Conservation (phyloP, 257 asterid genomes). For the Przewalskia tangutica region DNA sequence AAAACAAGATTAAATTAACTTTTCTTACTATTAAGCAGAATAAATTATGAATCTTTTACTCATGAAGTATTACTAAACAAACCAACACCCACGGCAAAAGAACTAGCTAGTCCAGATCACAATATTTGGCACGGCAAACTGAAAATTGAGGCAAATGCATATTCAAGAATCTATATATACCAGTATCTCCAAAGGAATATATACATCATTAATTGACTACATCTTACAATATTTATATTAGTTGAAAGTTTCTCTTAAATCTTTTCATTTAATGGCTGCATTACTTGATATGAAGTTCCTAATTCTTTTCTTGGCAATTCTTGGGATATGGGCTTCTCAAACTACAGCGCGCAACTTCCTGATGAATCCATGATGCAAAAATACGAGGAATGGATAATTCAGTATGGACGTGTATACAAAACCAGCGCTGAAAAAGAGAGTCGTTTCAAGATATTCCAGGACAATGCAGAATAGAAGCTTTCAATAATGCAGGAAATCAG, state of each 20-base stretch:
- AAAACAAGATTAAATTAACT: too few species aligned
- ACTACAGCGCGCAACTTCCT: not conserved
- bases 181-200: not conserved
- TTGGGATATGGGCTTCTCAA: slow-evolving; percentile 10
- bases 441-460: slow-evolving; percentile 13
- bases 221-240: not conserved
- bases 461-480: slow-evolving; percentile 8
- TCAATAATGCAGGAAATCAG: slow-evolving; percentile 6
- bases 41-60: not conserved
- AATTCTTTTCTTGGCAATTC: not conserved
- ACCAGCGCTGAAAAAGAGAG: slow-evolving; percentile 7
- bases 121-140: not conserved
- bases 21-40: too few species aligned
- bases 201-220: not conserved
- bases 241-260: not conserved
- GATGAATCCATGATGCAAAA: not conserved
- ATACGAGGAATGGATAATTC: slow-evolving; percentile 12
- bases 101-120: not conserved
- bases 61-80: not conserved
- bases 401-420: slow-evolving; percentile 11
- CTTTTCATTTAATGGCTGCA: not conserved
- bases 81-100: not conserved
- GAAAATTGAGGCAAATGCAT: not conserved
- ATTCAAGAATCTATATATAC: not conserved
- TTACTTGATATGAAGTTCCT: not conserved